phyloP scores from a whole-genome alignment of 352 stramenopile genomes.

The Pythium myriotylum region DNA sequence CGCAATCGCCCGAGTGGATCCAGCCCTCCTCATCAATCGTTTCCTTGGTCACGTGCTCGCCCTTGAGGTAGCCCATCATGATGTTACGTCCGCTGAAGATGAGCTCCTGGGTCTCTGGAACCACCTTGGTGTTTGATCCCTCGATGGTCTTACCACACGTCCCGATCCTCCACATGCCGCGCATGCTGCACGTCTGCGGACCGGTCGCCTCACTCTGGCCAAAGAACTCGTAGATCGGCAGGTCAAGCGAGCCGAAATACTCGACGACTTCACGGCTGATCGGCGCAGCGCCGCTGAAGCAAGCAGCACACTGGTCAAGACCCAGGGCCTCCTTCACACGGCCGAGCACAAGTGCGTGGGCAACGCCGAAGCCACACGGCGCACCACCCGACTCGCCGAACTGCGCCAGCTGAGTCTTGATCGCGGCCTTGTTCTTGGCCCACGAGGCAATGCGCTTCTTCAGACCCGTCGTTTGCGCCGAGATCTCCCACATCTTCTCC shows the following conservation, averaged over 20 bases:
- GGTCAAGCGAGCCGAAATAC: slow-evolving; percentile 95
- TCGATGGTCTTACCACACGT: slow-evolving; percentile 82
- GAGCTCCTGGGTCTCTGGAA: slow-evolving; percentile 67
- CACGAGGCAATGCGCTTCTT: slow-evolving; percentile 92
- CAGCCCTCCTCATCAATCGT: slow-evolving; percentile 93
- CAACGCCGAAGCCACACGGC: slow-evolving; percentile 90
- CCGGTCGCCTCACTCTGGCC: slow-evolving; percentile 92
- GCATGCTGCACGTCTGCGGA: slow-evolving; percentile 78
- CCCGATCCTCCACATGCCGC: slow-evolving; percentile 88
- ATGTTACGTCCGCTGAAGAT: slow-evolving; percentile 85
- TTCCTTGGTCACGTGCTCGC: slow-evolving; percentile 77
- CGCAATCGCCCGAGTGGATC: slow-evolving; percentile 94
- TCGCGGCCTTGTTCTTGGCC: slow-evolving; percentile 87
- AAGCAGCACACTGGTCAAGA: slow-evolving; percentile 85
- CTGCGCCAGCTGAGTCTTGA: slow-evolving; percentile 82
- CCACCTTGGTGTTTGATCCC: slow-evolving; percentile 60
- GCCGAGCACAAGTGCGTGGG: slow-evolving; percentile 83
- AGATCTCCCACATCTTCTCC: slow-evolving; percentile 89
- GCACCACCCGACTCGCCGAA: slow-evolving; percentile 83
- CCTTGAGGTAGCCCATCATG: slow-evolving; percentile 90
- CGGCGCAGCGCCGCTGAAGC: slow-evolving; percentile 86
- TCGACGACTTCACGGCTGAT: slow-evolving; percentile 93
- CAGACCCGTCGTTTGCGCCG: slow-evolving; percentile 83
- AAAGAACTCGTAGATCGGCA: slow-evolving; percentile 94
- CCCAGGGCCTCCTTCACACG: slow-evolving; percentile 91